A percentile compares a stretch with the other conserved stretches of the same genome.
These are phyloP conservation scores for Paracoccidioides lutzii DNA, from an alignment of 2,329 filamentous ascomycete genomes.

Conservation along the genomic window DNA sequence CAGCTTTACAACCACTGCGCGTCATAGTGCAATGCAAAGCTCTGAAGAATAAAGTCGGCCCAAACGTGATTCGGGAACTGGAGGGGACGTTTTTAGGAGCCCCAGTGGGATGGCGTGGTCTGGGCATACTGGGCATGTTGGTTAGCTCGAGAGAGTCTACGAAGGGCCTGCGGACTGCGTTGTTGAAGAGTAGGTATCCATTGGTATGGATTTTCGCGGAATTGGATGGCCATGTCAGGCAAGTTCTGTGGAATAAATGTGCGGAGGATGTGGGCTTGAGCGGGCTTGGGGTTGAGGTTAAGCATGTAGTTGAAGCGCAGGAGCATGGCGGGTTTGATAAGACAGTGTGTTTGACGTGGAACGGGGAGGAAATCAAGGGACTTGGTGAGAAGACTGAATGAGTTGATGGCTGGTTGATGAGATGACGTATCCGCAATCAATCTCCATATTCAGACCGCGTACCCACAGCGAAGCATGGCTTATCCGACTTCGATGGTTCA, in stretches of 20 bases:
- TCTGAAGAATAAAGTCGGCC: constrained; percentile 28
- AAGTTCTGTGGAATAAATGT: constrained; percentile 34
- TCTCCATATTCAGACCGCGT: not conserved
- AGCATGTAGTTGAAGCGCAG: constrained; percentile 15
- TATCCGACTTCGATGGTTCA: not conserved
- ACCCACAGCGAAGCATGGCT: not conserved
- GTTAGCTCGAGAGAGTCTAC: constrained; percentile 59
- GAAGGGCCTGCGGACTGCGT: constrained; percentile 60
- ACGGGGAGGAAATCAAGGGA: constrained; percentile 20
- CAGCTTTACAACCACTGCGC: constrained; percentile 23
- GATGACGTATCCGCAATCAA: not conserved
- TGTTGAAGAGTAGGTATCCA: constrained; percentile 54
- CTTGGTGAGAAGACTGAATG: not conserved
- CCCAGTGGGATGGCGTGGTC: constrained; percentile 57
- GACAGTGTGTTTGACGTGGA: constrained; percentile 24
- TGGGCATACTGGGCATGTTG: constrained; percentile 56
- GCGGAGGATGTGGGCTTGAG: constrained; percentile 28
- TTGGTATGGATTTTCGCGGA: constrained; percentile 49
- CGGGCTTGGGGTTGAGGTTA: constrained; percentile 26
- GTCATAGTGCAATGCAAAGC: constrained; percentile 38
- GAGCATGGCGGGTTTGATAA: constrained; percentile 5
- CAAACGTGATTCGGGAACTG: constrained; percentile 34
- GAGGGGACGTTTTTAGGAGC: constrained; percentile 61
- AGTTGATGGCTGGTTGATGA: not conserved
- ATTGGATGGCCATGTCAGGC: constrained; percentile 24